Percentiles rank a stretch among this genome's conserved stretches.
Evolutionary conservation across 768 basidiomycete species (phyloP).

Genomic region (Pleurotus djamor): DNA sequence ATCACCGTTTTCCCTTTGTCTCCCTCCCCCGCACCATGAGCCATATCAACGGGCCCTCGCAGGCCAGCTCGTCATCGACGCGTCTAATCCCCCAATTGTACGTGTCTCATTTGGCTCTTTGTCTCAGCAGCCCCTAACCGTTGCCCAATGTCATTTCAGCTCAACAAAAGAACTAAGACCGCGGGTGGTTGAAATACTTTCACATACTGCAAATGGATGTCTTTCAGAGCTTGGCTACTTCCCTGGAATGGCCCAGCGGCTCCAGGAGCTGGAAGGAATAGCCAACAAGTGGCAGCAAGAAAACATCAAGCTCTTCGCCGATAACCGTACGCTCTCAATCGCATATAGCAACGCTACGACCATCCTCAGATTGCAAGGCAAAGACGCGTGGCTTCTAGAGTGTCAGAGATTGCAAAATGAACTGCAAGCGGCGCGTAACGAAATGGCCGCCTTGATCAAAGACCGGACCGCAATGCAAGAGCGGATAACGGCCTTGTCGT

Average conservation of each 20-base stretch:
- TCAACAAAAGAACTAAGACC: slow-evolving; percentile 21
- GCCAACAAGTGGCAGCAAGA: slow-evolving; percentile 31
- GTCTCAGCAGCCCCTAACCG: not conserved
- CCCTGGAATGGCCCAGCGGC: slow-evolving; percentile 34
- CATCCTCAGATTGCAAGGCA: slow-evolving; percentile 17
- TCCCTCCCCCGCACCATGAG: not conserved
- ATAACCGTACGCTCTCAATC: slow-evolving; percentile 29
- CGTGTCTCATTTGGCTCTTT: not conserved
- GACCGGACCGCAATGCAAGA: not conserved
- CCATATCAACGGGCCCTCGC: not conserved
- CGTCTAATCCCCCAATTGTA: not conserved
- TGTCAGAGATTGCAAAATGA: not conserved
- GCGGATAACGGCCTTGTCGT: not conserved
- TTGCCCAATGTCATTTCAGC: not conserved
- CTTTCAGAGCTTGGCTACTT: slow-evolving; percentile 45
- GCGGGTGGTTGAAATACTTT: slow-evolving; percentile 40
- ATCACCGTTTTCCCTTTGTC: not conserved
- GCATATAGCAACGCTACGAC: not conserved
- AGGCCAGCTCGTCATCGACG: not conserved
- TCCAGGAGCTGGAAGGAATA: slow-evolving; percentile 30
- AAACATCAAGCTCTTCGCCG: slow-evolving; percentile 35
- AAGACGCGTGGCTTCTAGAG: not conserved
- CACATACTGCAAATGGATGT: slow-evolving; percentile 42
- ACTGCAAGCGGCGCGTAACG: not conserved
- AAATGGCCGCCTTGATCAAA: not conserved